These are phyloP conservation scores for Exophiala oligosperma DNA, from an alignment of 2,329 filamentous ascomycete species.

Conservation along the genomic window DNA sequence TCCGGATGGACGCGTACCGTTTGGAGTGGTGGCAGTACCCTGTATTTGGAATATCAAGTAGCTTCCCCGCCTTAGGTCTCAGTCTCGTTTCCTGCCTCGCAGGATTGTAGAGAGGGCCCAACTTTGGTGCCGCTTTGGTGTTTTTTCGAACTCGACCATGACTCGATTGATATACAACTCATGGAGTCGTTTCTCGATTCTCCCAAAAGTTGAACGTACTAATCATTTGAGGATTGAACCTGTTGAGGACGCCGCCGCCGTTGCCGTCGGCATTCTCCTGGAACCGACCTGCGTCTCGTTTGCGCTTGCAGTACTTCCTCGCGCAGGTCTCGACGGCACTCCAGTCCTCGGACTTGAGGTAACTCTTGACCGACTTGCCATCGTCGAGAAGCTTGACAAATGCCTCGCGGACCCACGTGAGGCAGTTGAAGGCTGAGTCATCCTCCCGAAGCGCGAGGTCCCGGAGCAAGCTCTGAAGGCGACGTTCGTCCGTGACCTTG, in stretches of 20 bases:
- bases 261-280: constrained; percentile 7
- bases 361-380: constrained; percentile 20
- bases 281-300: constrained; percentile 24
- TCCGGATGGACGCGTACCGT: too few relatives aligned
- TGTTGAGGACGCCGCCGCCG: background rate
- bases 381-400: constrained; percentile 23
- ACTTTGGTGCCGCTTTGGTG: too few relatives aligned
- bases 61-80: too few relatives aligned
- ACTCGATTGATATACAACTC: background rate
- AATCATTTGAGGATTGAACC: constrained; percentile 23
- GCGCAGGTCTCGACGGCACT: constrained; percentile 24
- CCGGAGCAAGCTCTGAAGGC: constrained; percentile 22
- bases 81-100: too few relatives aligned
- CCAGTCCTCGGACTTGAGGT: constrained; percentile 27
- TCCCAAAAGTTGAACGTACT: constrained; percentile 31
- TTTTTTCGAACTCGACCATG: background rate
- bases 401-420: constrained; percentile 27
- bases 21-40: too few relatives aligned
- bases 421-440: constrained; percentile 25
- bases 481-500: constrained; percentile 27
- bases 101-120: too few relatives aligned
- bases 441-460: constrained; percentile 12
- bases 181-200: constrained; percentile 27
- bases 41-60: too few relatives aligned
- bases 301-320: constrained; percentile 28